Evolutionary conservation across 2,329 filamentous ascomycete species (phyloP), one percentile per base, ranked within the genome.

Genomic region (Cordyceps javanica): DNA sequence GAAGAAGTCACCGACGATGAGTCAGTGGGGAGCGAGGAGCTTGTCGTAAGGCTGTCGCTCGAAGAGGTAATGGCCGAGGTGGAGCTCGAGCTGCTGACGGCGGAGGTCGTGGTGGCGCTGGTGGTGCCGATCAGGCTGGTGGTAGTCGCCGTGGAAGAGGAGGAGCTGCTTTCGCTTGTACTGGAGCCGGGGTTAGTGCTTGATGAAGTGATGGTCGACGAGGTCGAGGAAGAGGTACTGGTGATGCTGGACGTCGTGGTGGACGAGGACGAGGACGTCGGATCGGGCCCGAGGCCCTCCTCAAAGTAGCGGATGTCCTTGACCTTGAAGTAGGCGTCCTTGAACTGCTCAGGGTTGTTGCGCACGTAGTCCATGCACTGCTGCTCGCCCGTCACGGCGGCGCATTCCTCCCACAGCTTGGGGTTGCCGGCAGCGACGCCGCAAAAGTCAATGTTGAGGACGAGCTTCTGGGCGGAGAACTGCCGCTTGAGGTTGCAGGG

Each of bases 241-340:
- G 45, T 26, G 14, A 34, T 49, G 34, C 42, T 44, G n/a, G 58
- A 19, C 16, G 53, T 38, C 11, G 53, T 59, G n/a, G 57, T 62
- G 5, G 64, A 59, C 19, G 59, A 50, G 26, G 64, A 64, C 42
- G 51, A 64, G 57, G 64, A 67, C 30, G 63, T 67, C 67, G 55
- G 28, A 13, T 59, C 55, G 1, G 58, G 38, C 26, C 55, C 48
- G 50, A 41, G 56, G 16, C 57, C 56, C 26, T 65, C 61, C 58
- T 61, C 62, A 50, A 72, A 72, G 62, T 68, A 65, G 13, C 70
- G 69, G 38, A 73, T 72, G 48, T 72, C 70, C 63, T 70, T 62
- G 75, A 87, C 66, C 70, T 82, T 60, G 74, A 79, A 68, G 69
- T 70, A 67, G 34, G 70, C 67, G n/a, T 76, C 64, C 28, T 60